Evolutionary conservation across 177 flowering plant genomes (phyloP), one percentile per base, ranked within the genome.

Genomic region (Tripterygium wilfordii): DNA sequence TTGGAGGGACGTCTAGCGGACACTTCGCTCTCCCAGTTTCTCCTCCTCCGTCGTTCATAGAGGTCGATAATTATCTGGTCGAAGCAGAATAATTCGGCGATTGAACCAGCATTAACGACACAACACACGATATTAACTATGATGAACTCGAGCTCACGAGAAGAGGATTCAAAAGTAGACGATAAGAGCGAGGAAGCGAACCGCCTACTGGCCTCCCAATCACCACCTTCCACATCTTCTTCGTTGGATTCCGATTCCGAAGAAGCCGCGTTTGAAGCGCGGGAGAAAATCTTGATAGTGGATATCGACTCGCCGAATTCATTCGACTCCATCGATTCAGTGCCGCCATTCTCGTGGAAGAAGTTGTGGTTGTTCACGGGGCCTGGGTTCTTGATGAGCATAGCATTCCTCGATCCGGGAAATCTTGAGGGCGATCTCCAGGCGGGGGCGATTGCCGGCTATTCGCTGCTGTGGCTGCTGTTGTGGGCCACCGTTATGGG

Each of bases 381-480:
- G 3, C 89, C 89, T 0, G 89, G 89, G 17, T 77, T 82, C 44
- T 41, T 82, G 36, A 82, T 79, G 88, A 74, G 79, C 49, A 79
- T 82, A 38, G 88, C 85, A 5, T 82, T 82, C 28, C 53, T 82
- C 44, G 89, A 82, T 68, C 85, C 89, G 29, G 89, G 89, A 9
- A 82, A 82, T 51, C 49, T 81, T 44, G 88, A 81, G 45, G 88
- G 84, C 16, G 88, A 81, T 62, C 77, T 81, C 3, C 88, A 82
- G 58, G 60, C 89, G 10, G 85, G 89, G 1, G 89, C 89, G 0
- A 69, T 82, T 10, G 89, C 89, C 0, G 89, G 89, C 9, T 79
- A 82, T 64, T 77, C 85, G 18, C 57, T 82, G 42, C 53, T 82
- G 22, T 81, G 88, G 88, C 66, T 81, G 53, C 53, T 81, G 12